Evolutionary conservation across 768 basidiomycete genomes (phyloP).

Genomic region (Leccinum ochraceum): DNA sequence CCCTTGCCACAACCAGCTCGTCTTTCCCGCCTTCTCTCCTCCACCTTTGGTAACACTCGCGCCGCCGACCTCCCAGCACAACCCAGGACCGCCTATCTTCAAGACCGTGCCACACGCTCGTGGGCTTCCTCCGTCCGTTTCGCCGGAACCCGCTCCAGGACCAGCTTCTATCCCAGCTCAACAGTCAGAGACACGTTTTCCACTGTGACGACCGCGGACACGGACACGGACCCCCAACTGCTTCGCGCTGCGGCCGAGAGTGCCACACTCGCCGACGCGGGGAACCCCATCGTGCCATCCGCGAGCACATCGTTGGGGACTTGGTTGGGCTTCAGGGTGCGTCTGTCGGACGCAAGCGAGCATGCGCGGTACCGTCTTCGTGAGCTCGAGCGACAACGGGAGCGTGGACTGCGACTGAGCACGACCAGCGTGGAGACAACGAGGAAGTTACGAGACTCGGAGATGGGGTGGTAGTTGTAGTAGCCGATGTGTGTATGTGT

Average conservation of each 20-base stretch:
- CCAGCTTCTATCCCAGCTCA: conserved; percentile 8
- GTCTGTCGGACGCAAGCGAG: conserved; percentile 28
- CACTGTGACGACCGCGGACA: conserved; percentile 24
- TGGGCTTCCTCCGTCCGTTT: conserved; percentile 6
- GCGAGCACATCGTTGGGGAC: conserved; percentile 6
- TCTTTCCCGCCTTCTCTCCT: conserved; percentile 25
- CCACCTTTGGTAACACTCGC: conserved; percentile 18
- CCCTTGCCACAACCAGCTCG: conserved; percentile 7
- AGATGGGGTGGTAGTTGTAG: conserved; percentile 19
- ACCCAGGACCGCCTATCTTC: conserved; percentile 20
- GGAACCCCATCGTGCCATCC: not conserved
- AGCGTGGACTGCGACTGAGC: not conserved
- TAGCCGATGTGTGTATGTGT: not conserved
- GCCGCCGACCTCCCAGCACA: conserved; percentile 8
- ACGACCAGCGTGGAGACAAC: not conserved
- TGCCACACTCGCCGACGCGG: conserved; percentile 1
- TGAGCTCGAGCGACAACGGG: conserved; percentile 8
- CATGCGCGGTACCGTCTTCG: conserved; percentile 22
- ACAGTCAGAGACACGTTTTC: conserved; percentile 22
- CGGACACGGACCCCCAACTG: conserved; percentile 14
- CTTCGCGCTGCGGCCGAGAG: conserved; percentile 2
- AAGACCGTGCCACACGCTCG: conserved; percentile 7
- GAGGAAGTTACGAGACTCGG: conserved; percentile 20
- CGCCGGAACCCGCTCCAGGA: conserved; percentile 18
- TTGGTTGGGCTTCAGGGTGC: conserved; percentile 17